These are phyloP conservation scores for Dothideomycetidae sp. DNA, from an alignment of 2,329 filamentous ascomycete species.

Conservation along the genomic window DNA sequence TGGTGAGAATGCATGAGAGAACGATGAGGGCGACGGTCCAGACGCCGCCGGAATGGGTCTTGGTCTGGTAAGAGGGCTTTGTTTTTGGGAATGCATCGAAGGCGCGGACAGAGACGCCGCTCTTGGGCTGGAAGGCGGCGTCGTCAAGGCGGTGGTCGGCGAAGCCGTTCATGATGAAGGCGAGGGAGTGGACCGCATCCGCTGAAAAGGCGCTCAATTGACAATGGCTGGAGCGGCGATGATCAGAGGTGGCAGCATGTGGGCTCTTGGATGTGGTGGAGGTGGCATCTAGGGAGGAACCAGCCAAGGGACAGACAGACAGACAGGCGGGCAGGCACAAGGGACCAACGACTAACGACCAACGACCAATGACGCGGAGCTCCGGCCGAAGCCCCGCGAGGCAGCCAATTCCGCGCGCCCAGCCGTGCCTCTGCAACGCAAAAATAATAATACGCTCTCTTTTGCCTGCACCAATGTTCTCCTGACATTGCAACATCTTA, in stretches of 20 bases:
- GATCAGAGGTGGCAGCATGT: background rate
- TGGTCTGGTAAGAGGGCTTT: conserved; percentile 80
- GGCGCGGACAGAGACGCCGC: conserved; percentile 47
- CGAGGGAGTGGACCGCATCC: conserved; percentile 6
- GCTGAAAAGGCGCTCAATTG: conserved; percentile 1
- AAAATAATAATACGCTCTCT: too few relatives aligned
- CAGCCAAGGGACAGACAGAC: too few relatives aligned
- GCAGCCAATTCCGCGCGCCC: too few relatives aligned
- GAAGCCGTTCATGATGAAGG: conserved; percentile 61
- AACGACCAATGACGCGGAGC: too few relatives aligned
- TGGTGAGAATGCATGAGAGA: conserved; percentile 60
- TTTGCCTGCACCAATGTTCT: too few relatives aligned
- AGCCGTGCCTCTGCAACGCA: too few relatives aligned
- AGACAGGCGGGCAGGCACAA: too few relatives aligned
- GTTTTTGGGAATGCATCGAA: conserved; percentile 98
- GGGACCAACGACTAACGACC: too few relatives aligned
- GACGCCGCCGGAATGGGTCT: conserved; percentile 75
- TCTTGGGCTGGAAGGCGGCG: conserved; percentile 62
- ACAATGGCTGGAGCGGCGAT: background rate
- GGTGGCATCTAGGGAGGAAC: too few relatives aligned
- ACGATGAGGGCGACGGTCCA: conserved; percentile 76
- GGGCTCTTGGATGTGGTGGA: too few relatives aligned
- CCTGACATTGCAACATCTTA: too few relatives aligned
- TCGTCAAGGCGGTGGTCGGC: conserved; percentile 58
- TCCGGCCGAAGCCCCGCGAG: too few relatives aligned